Evolutionary conservation across 768 basidiomycete genomes (phyloP), one percentile per base, ranked within the genome.

Genomic region (Exidia glandulosa): DNA sequence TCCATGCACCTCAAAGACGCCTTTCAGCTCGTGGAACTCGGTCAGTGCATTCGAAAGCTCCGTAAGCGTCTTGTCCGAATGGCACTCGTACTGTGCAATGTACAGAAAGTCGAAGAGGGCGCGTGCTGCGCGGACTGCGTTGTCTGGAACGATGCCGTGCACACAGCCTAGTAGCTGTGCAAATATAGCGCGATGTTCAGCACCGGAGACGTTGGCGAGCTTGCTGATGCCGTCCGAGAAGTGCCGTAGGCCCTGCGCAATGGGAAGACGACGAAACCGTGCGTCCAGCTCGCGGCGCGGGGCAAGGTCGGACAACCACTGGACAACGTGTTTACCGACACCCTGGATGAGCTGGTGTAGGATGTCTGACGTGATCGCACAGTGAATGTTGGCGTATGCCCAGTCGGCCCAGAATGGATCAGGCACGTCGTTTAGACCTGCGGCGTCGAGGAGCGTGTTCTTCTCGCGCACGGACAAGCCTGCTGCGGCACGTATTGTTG

Each of bases 71-170:
- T 62, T 47, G 0, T 63, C 59, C 0, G 70, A 65, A 57, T 77
- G 76, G 1, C 65, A 7, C 0, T 69, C 67, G 59, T 72, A 74
- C 41, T 74, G 73, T 0, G 74, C 71, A 14, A 73, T 60, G 59
- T 72, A 76, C 6, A 75, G 57, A 60, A 78, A 79, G 61, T 79
- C 73, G 0, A 77, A 62, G 0, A 77, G 31, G 0, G 66, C 72
- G 1, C 70, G 66, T 1, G 63, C 59, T n/a, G 70, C 70, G 6
- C 45, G 45, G 5, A 70, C 56, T 7, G 56, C 60, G 25, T 54
- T 25, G 50, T 54, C 50, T n/a, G 25, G 50, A 5, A 57, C 56
- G 23, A 41, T 25, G n/a, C 56, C 56, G 10, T 57, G 56, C 7
- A 57, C 32, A 57, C 56, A 57, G 32, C 32, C 56, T 12, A 57